Evolutionary conservation across 495 filamentous ascomycete species (phyloP), one percentile per base, ranked within the genome.

Genomic region (Friedmanniomyces endolithicus): DNA sequence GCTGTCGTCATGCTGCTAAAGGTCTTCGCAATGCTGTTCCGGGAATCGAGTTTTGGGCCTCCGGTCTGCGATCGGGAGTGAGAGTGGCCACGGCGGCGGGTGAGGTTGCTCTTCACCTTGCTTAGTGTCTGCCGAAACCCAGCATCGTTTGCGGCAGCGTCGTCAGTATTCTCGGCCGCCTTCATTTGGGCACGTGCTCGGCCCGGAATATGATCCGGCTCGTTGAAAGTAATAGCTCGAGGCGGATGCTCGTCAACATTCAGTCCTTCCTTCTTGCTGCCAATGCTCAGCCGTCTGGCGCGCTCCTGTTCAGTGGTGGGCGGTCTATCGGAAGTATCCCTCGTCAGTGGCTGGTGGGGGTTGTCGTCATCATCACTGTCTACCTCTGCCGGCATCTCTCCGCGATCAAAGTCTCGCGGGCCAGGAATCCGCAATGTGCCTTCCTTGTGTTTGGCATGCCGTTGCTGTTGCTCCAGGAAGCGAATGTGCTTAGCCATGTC

Each of bases 371-470:
- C 78, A 31, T 31, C 27, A 31, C 27, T 31, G 24, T 74, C 72
- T 16, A 90, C 67, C 6, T 75, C 70, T 58, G 83, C 66, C 0
- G 88, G 88, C 3, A 81, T 70, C 20, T 84, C 76, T 24, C 90
- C 90, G 22, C 77, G 78, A 55, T 96, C 90, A 53, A 84, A 88
- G 58, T 94, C 90, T 61, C 87, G 74, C 1, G 89, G 90, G 41
- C 87, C 87, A 0, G 90, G 90, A 55, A 96, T 95, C 20, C 87
- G 82, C 25, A 95, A 67, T 0, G 86, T 79, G 14, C 78, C 77
- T 8, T 25, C 41, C 61, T 79, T 82, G 58, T 84, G 82, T 53
- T 83, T 84, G 3, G 74, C 72, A 49, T 84, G 83, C n/a, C 87
- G 77, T 63, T 94, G 89, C 43, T 64, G 61, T 19, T 86, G 83